Conservation (phyloP, 2,329 filamentous ascomycete genomes). For the Lecanicillium sp. region DNA sequence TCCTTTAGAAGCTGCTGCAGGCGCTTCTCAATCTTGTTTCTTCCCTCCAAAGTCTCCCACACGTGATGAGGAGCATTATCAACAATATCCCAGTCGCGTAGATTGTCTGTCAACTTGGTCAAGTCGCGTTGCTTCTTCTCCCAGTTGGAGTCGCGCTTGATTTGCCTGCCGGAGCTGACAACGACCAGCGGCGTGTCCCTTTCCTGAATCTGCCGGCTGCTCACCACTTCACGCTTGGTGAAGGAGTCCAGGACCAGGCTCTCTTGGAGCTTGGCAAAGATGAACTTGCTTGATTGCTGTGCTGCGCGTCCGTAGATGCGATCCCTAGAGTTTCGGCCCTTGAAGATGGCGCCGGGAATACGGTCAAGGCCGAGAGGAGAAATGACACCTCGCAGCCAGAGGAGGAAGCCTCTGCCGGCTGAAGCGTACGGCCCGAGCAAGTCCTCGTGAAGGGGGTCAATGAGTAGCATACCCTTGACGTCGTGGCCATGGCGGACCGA, state of each 20-base stretch:
- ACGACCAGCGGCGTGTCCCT: constrained; percentile 68
- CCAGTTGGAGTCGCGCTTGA: constrained; percentile 64
- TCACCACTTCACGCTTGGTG: constrained; percentile 72
- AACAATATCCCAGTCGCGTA: constrained; percentile 81
- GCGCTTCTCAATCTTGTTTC: constrained; percentile 69
- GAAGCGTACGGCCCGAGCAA: constrained; percentile 60
- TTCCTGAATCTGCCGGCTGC: constrained; percentile 71
- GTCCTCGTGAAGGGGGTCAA: constrained; percentile 87
- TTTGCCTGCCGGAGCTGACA: constrained; percentile 70
- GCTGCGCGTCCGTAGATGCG: constrained; percentile 75
- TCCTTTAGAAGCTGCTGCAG: constrained; percentile 56
- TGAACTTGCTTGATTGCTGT: constrained; percentile 71
- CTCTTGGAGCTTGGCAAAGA: constrained; percentile 90
- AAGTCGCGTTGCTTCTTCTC: constrained; percentile 78
- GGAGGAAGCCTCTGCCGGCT: constrained; percentile 65
- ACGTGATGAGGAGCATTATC: constrained; percentile 77
- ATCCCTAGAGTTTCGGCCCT: constrained; percentile 71
- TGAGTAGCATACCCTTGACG: constrained; percentile 70
- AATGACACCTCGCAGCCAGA: constrained; percentile 80
- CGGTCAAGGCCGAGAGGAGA: constrained; percentile 82
- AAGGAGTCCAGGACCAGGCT: constrained; percentile 79
- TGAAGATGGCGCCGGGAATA: constrained; percentile 71
- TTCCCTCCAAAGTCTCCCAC: constrained; percentile 68
- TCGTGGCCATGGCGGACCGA: constrained; percentile 70
- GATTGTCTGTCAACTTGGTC: constrained; percentile 67